Evolutionary conservation across 2,329 filamentous ascomycete genomes (phyloP), one percentile per base, ranked within the genome.

Genomic region (Niveomyces coronatus): DNA sequence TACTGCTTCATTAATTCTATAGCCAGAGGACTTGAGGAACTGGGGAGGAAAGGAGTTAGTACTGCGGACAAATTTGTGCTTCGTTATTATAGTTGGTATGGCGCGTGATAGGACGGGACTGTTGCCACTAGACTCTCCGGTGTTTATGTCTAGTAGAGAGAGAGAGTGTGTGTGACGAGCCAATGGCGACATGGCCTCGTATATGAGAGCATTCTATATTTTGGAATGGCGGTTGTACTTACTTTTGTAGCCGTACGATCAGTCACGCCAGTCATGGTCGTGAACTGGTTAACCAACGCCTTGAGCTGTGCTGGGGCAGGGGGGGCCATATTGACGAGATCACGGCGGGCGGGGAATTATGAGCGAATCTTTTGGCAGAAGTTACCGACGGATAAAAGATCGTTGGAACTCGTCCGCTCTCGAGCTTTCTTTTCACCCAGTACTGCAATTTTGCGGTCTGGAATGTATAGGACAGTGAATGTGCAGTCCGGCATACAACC

Each of bases 1-100:
- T 34, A 74, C 57, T 27, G 72, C 72, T 41, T 70, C 61, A 40
- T 74, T 66, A 6, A 75, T 51, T 49, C 66, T 70, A 51, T 67
- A 76, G 31, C 61, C 59, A 5, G 63, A 52, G 32, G 57, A 61
- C 47, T 65, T 74, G 16, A 71, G 58, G 45, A 58, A 71, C 69
- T 73, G 43, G 24, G 43, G 16, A 27, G 16, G 18, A 26, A 18
- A 30, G 39, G 41, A 35, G 31, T 42, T 37, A 39, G 34, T 28
- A 20, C 19, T 13, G 7, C 22, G 13, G 23, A 17, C n/a, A n/a
- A 16, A 5, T 15, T 33, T 28, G 3, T 9, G 10, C 5, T 14
- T 11, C 1, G 5, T 31, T 30, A n/a, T 16, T 16, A 8, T 32
- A 33, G 19, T 10, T 17, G 4, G 22, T 6, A 15, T 5, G 13